Conservation (phyloP, 176 grass and related monocot genomes). For the Carex pumila region DNA sequence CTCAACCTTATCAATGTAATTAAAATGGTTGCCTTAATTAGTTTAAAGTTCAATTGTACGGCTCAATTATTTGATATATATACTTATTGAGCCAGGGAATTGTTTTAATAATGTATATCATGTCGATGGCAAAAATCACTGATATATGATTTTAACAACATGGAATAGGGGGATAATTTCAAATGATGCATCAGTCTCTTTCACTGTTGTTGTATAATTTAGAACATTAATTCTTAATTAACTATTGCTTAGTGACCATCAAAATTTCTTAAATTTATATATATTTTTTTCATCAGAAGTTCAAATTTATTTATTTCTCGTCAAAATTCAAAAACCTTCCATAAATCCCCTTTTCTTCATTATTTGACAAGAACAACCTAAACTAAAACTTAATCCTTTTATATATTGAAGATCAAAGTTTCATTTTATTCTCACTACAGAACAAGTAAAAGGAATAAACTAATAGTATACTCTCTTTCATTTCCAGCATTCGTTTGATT, state of each 20-base stretch:
- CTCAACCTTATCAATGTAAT: background rate
- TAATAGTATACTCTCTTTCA: background rate
- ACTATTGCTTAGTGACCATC: background rate
- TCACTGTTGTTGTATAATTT: background rate
- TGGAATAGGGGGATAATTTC: background rate
- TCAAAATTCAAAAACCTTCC: background rate
- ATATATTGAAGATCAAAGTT: background rate
- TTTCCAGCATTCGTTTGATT: background rate
- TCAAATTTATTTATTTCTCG: background rate
- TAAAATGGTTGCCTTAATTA: background rate
- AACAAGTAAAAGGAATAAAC: background rate
- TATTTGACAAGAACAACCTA: background rate
- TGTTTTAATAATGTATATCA: background rate
- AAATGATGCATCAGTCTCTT: background rate
- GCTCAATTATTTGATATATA: background rate
- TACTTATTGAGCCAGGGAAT: background rate
- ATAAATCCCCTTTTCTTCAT: background rate
- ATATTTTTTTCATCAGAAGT: background rate
- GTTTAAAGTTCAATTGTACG: background rate
- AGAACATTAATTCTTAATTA: background rate
- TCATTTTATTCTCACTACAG: background rate
- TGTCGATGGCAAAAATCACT: background rate
- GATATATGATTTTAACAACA: background rate
- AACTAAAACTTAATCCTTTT: background rate
- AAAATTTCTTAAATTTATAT: background rate